Evolutionary conservation across 1,284 basidiomycete species (phyloP).

Genomic region (Phaffia rhodozyma): DNA sequence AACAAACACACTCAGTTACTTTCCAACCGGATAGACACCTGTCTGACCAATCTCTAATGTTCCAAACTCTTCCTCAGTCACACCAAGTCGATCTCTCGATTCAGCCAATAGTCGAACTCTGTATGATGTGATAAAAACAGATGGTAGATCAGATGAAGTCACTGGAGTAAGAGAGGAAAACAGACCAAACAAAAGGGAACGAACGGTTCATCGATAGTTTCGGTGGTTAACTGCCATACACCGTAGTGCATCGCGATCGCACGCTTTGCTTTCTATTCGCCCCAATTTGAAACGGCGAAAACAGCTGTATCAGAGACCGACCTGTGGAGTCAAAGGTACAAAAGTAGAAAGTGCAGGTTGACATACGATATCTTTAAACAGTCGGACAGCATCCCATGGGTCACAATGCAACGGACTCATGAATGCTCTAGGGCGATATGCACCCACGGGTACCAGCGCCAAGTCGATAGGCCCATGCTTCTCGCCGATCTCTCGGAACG

Average conservation of each 20-base stretch:
- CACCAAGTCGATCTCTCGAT: no score
- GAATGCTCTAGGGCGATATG: slow-evolving; percentile 33
- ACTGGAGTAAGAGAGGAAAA: not conserved
- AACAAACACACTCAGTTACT: no score
- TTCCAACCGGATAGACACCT: no score
- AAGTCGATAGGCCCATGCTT: slow-evolving; percentile 47
- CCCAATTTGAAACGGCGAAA: not conserved
- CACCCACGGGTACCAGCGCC: slow-evolving; percentile 52
- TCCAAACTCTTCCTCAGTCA: no score
- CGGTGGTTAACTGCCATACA: slow-evolving; percentile 12
- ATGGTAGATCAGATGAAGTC: no score
- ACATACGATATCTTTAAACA: slow-evolving; percentile 49
- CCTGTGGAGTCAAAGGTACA: not conserved
- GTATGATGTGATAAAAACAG: no score
- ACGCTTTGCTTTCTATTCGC: slow-evolving; percentile 3
- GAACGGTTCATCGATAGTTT: slow-evolving; percentile 15
- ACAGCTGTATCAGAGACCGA: no score
- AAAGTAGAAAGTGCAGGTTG: not conserved
- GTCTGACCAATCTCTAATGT: no score
- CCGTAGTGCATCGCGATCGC: slow-evolving; percentile 16
- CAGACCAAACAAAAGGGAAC: not conserved
- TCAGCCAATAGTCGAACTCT: no score
- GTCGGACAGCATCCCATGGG: slow-evolving; percentile 50
- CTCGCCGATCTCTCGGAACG: slow-evolving; percentile 54
- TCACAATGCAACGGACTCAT: slow-evolving; percentile 50